A percentile compares a stretch with the other conserved stretches of the same genome.
These are phyloP conservation scores for Celoporthe dispersa DNA, from an alignment of 2,329 filamentous ascomycete species.

Conservation along the genomic window DNA sequence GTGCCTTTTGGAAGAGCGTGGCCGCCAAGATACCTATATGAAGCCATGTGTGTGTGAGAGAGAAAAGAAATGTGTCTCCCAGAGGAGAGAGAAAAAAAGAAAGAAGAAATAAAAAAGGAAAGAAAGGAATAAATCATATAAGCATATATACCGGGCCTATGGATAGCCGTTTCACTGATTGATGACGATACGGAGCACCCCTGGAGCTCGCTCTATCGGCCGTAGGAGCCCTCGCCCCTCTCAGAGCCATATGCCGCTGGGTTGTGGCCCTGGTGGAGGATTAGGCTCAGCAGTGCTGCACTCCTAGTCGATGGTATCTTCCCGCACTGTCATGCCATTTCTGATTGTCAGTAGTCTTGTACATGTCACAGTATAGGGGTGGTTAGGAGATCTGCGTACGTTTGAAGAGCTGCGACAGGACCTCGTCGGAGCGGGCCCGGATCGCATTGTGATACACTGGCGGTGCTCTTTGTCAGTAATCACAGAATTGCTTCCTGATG, in stretches of 20 bases:
- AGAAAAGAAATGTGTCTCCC: too few relatives aligned
- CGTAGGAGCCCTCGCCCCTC: not conserved
- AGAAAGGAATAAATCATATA: not conserved
- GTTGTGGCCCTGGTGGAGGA: not conserved
- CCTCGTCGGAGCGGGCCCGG: conserved; percentile 72
- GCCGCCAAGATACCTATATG: conserved; percentile 53
- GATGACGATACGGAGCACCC: not conserved
- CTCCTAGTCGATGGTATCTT: not conserved
- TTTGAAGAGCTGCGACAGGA: conserved; percentile 76
- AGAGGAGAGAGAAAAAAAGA: too few relatives aligned
- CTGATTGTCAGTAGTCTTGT: not conserved
- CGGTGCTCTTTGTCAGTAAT: not conserved
- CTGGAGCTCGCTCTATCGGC: too few relatives aligned
- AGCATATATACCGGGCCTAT: not conserved
- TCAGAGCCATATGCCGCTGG: not conserved
- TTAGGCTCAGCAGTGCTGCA: too few relatives aligned
- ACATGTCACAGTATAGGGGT: not conserved
- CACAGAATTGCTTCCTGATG: not conserved
- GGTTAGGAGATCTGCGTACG: not conserved
- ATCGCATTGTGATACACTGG: conserved; percentile 77
- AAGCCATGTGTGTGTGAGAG: not conserved
- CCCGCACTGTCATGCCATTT: not conserved
- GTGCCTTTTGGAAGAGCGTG: conserved; percentile 57
- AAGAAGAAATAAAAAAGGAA: too few relatives aligned
- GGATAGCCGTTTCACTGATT: not conserved